phyloP scores from a whole-genome alignment of 2,329 filamentous ascomycete species.

The Cladobotryum mycophilum region DNA sequence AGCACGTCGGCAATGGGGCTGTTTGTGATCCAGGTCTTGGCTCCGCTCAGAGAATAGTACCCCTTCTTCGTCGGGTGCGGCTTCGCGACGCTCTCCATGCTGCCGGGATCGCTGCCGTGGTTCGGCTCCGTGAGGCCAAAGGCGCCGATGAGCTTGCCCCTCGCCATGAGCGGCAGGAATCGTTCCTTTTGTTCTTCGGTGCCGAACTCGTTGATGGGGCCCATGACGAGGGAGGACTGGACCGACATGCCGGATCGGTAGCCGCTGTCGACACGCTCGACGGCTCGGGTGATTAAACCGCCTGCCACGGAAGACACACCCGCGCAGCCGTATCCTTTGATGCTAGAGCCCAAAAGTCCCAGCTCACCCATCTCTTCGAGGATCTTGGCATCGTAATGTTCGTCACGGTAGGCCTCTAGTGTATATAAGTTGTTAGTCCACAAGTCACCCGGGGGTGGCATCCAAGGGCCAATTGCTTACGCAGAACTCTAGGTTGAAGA shows the following conservation, averaged over 20 bases:
- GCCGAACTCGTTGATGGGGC: conserved; percentile 82
- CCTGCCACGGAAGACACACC: conserved; percentile 81
- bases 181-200: conserved; percentile 82
- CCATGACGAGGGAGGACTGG: conserved; percentile 89
- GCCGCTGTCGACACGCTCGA: conserved; percentile 85
- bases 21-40: conserved; percentile 96
- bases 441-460: conserved; percentile 5
- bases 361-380: conserved; percentile 88
- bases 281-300: conserved; percentile 84
- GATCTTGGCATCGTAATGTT: conserved; percentile 79
- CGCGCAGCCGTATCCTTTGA: conserved; percentile 82
- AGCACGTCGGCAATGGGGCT: conserved; percentile 82
- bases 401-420: conserved; percentile 74
- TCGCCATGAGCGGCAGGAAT: conserved; percentile 73
- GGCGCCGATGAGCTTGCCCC: conserved; percentile 74
- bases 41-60: conserved; percentile 69
- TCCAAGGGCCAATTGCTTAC: conserved; percentile 44
- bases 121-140: conserved; percentile 92
- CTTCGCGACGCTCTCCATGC: conserved; percentile 83
- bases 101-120: conserved; percentile 84
- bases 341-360: conserved; percentile 79
- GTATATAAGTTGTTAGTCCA: conserved; percentile 3
- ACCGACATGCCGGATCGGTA: conserved; percentile 93
- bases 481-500: conserved; percentile 76
- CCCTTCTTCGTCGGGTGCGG: conserved; percentile 79